Conservation (phyloP, 1,284 basidiomycete species). For the Retiboletus flavoniger region DNA sequence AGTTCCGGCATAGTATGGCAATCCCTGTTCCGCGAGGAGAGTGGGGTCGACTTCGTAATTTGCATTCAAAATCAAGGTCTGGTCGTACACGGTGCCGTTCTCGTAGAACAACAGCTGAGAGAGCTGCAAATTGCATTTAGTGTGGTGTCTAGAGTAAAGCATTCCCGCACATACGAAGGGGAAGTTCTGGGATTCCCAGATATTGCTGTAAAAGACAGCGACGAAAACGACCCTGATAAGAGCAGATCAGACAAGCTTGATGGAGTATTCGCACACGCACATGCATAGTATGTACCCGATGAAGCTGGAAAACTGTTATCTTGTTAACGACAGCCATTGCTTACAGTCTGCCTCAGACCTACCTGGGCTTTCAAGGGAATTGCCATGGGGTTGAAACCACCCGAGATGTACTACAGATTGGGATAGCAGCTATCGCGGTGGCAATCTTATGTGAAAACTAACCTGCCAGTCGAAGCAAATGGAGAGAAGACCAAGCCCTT, state of each 20-base stretch:
- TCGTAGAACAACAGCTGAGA: slow-evolving; percentile 53
- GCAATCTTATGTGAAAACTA: background rate
- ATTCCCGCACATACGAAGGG: slow-evolving; percentile 42
- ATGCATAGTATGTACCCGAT: slow-evolving; percentile 47
- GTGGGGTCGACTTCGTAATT: slow-evolving; percentile 48
- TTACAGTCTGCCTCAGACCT: background rate
- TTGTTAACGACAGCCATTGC: background rate
- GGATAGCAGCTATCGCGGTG: background rate
- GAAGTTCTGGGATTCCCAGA: slow-evolving; percentile 48
- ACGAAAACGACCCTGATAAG: slow-evolving; percentile 41
- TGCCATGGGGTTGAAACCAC: slow-evolving; percentile 41
- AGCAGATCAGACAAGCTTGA: slow-evolving; percentile 2
- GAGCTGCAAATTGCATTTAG: slow-evolving; percentile 28
- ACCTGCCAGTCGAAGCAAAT: slow-evolving; percentile 59
- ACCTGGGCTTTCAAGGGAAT: slow-evolving; percentile 46
- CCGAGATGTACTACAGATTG: slow-evolving; percentile 44
- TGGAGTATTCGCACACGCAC: slow-evolving; percentile 26
- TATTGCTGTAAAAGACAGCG: slow-evolving; percentile 44
- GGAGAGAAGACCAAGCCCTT: slow-evolving; percentile 51
- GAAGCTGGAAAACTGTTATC: slow-evolving; percentile 39
- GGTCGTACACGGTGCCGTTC: slow-evolving; percentile 49
- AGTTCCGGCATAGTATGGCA: slow-evolving; percentile 37
- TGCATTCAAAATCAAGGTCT: slow-evolving; percentile 47
- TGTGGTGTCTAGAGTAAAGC: background rate
- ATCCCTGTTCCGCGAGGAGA: slow-evolving; percentile 44